A percentile compares a stretch with the other conserved stretches of the same genome.
Evolutionary conservation across 23 red algal species (phyloP).

Genomic region (Gracilaria gracilis): DNA sequence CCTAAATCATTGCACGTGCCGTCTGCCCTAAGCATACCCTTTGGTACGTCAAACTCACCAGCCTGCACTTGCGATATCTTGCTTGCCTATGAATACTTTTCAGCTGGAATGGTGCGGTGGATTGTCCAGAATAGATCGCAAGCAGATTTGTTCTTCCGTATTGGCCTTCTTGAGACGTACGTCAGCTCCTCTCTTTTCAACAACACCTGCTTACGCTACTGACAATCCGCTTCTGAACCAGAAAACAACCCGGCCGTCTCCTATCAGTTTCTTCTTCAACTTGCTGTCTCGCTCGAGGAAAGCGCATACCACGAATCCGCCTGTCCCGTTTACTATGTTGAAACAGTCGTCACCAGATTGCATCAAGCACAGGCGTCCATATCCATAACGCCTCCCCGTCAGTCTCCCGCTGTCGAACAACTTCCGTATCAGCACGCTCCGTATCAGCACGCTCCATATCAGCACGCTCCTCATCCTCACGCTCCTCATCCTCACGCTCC

Average conservation of each 20-base stretch:
- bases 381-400: background rate
- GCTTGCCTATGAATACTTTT: background rate
- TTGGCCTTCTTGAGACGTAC: background rate
- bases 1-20: background rate
- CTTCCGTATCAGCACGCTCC: background rate
- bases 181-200: background rate
- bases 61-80: background rate
- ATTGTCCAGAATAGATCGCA: background rate
- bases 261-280: background rate
- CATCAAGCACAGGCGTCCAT: background rate
- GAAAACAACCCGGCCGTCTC: background rate
- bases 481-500: too few species aligned
- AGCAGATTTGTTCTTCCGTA: background rate
- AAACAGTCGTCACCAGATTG: background rate
- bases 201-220: background rate
- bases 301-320: background rate
- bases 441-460: background rate
- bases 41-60: too few species aligned
- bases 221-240: background rate
- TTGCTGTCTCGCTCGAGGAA: background rate
- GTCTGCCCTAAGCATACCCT: too few species aligned
- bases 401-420: background rate
- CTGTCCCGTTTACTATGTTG: background rate
- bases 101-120: constrained; percentile 9
- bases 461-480: too few species aligned